Percentiles rank a stretch among this genome's conserved stretches.
phyloP scores from a whole-genome alignment of 2,329 filamentous ascomycete species.

The Stagonosporopsis cucurbitacearum region DNA sequence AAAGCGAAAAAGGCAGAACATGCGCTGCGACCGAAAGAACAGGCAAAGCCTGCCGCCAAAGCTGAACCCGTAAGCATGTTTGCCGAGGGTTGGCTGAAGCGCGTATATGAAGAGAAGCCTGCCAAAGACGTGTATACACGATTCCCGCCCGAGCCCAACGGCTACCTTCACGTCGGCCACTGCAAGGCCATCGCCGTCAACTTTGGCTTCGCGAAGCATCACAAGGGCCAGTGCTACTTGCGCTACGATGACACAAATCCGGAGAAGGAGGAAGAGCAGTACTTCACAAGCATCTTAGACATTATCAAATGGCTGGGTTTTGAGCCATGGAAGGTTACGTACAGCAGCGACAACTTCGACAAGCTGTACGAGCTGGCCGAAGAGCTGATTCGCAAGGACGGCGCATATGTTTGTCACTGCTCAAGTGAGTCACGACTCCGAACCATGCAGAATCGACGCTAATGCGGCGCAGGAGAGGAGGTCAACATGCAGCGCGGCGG shows the following conservation, averaged over 20 bases:
- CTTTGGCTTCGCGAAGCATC: slow-evolving; percentile 88
- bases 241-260: slow-evolving; percentile 97
- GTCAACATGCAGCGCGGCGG: slow-evolving; percentile 88
- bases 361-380: slow-evolving; percentile 87
- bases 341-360: slow-evolving; percentile 91
- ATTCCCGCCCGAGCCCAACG: slow-evolving; percentile 74
- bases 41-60: slow-evolving; percentile 38
- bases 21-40: slow-evolving; percentile 51
- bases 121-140: slow-evolving; percentile 55
- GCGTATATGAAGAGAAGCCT: slow-evolving; percentile 59
- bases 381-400: slow-evolving; percentile 74
- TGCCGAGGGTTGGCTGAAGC: slow-evolving; percentile 58
- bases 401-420: slow-evolving; percentile 86
- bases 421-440: slow-evolving; percentile 53
- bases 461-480: slow-evolving; percentile 64
- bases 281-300: slow-evolving; percentile 87
- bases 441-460: neutral
- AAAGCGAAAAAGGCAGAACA: slow-evolving; percentile 53
- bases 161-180: slow-evolving; percentile 91
- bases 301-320: slow-evolving; percentile 89
- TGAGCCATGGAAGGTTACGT: slow-evolving; percentile 77
- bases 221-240: slow-evolving; percentile 77
- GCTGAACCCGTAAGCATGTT: slow-evolving; percentile 50
- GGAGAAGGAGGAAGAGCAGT: slow-evolving; percentile 87
- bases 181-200: slow-evolving; percentile 96